Evolutionary conservation across 2,329 filamentous ascomycete species (phyloP).

Genomic region (Fusarium sulawesiense): DNA sequence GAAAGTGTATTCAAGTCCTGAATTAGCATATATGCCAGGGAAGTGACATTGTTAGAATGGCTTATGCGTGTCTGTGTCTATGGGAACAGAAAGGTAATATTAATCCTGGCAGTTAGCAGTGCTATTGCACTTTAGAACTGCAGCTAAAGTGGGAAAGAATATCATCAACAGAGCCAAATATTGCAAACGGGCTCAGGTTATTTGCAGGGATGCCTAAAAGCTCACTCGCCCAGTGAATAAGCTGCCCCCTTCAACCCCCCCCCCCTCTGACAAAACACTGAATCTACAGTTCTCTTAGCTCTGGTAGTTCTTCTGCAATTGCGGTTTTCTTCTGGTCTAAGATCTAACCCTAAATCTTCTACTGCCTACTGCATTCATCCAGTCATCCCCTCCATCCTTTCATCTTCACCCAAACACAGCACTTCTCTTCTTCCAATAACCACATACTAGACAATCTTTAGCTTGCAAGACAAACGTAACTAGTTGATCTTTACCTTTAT

Average conservation of each 20-base stretch:
- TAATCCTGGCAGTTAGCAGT: background rate
- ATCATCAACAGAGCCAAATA: background rate
- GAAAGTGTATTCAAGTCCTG: background rate
- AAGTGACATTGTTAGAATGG: background rate
- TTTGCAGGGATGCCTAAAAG: background rate
- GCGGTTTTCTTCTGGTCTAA: background rate
- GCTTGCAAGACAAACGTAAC: background rate
- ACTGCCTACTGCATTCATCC: background rate
- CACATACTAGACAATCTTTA: background rate
- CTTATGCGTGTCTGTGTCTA: background rate
- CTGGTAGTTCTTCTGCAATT: slow-evolving; percentile 6
- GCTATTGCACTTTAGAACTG: background rate
- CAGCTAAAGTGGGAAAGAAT: background rate
- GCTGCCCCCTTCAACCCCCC: background rate
- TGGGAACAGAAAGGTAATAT: background rate
- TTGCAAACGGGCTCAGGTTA: background rate
- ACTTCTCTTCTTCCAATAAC: background rate
- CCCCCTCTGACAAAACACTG: background rate
- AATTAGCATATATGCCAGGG: background rate
- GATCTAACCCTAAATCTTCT: slow-evolving; percentile 1
- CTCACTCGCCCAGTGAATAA: background rate
- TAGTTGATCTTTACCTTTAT: background rate
- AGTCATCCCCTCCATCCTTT: background rate
- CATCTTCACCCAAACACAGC: background rate
- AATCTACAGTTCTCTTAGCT: background rate